A percentile compares a stretch with the other conserved stretches of the same genome.
Conservation (phyloP, 192 early-diverging fungal species). For the Neocallimastix lanati region DNA sequence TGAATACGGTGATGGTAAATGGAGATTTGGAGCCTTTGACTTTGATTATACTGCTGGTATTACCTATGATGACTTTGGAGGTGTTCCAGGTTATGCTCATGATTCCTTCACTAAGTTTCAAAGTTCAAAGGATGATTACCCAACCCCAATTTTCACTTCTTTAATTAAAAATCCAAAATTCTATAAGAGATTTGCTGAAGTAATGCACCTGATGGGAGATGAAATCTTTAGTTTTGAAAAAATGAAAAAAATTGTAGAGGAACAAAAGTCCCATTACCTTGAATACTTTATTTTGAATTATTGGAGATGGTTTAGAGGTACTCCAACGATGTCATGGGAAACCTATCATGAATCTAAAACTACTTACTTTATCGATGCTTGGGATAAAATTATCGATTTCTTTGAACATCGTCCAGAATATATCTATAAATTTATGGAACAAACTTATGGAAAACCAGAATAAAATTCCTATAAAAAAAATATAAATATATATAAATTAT, state of each 20-base stretch:
- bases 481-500: no score
- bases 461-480: no score
- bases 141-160: neutral
- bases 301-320: neutral
- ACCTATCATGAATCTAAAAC: no score
- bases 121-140: neutral
- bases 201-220: neutral
- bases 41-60: neutral
- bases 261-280: neutral
- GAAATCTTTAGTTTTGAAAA: neutral
- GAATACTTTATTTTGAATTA: neutral
- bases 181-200: neutral
- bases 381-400: neutral
- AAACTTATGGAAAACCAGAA: neutral
- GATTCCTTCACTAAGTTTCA: neutral
- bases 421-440: neutral
- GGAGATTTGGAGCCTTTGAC: neutral
- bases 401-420: neutral
- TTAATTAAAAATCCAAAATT: neutral
- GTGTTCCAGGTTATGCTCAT: neutral
- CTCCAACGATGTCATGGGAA: neutral
- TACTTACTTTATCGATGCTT: no score
- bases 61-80: neutral
- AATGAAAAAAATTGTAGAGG: neutral
- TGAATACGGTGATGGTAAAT: neutral